A percentile compares a stretch with the other conserved stretches of the same genome.
Evolutionary conservation across 495 filamentous ascomycete genomes (phyloP).

Genomic region (Xylaria flabelliformis): DNA sequence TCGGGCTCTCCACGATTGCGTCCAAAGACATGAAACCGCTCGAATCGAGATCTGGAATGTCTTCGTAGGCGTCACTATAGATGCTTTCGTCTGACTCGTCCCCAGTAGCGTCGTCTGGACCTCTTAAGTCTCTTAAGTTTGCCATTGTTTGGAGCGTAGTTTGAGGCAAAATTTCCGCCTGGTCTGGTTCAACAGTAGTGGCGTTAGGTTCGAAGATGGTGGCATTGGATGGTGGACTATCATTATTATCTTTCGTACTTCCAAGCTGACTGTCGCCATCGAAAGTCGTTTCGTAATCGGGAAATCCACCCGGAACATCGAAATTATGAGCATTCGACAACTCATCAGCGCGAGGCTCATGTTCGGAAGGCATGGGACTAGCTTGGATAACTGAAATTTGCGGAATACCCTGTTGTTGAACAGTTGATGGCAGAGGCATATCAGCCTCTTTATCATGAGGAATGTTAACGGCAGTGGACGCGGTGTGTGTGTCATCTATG

Average conservation of each 20-base stretch:
- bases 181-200: slow-evolving; percentile 24
- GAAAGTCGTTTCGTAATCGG: slow-evolving; percentile 45
- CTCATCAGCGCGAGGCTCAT: slow-evolving; percentile 13
- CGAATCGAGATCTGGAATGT: slow-evolving; percentile 69
- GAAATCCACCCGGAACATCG: slow-evolving; percentile 54
- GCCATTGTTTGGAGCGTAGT: slow-evolving; percentile 34
- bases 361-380: slow-evolving; percentile 37
- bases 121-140: slow-evolving; percentile 16
- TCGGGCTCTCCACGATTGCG: slow-evolving; percentile 75
- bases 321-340: slow-evolving; percentile 35
- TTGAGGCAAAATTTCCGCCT: slow-evolving; percentile 30
- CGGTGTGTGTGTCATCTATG: slow-evolving; percentile 15
- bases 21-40: slow-evolving; percentile 84
- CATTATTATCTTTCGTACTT: background rate
- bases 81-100: slow-evolving; percentile 60
- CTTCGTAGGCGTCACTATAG: slow-evolving; percentile 89
- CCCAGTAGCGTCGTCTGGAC: slow-evolving; percentile 19
- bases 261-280: slow-evolving; percentile 6
- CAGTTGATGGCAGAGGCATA: background rate
- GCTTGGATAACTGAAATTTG: slow-evolving; percentile 48
- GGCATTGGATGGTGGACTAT: background rate
- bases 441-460: background rate
- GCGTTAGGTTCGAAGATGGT: slow-evolving; percentile 34
- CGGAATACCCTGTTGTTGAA: slow-evolving; percentile 23
- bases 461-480: slow-evolving; percentile 20